Percentiles rank a stretch among this genome's conserved stretches.
Conservation (phyloP, 192 early-diverging fungal species). For the Umbelopsis vinacea region DNA sequence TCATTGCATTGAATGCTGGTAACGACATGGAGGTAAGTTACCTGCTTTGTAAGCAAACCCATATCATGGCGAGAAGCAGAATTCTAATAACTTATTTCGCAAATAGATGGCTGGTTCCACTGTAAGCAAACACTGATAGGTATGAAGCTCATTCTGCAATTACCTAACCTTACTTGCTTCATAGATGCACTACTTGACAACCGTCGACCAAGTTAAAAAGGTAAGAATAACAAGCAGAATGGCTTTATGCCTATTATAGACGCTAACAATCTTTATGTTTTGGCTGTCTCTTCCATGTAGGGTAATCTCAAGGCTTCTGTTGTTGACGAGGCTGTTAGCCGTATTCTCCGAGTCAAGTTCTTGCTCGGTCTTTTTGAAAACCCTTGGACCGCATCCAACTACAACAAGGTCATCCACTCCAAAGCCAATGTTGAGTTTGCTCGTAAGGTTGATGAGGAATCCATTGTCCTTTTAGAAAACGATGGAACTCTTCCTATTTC, state of each 20-base stretch:
- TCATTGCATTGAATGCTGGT: constrained; percentile 15
- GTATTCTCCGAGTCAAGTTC: constrained; percentile 22
- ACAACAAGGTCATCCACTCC: constrained; percentile 19
- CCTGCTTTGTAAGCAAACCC: no score
- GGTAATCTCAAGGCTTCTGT: background rate
- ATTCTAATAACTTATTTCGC: background rate
- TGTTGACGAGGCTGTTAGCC: constrained; percentile 15
- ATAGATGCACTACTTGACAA: constrained; percentile 15
- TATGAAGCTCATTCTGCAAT: background rate
- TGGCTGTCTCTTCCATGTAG: background rate
- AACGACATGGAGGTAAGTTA: constrained; percentile 15
- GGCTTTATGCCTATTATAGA: background rate
- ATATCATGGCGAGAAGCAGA: background rate
- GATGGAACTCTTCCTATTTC: constrained; percentile 25
- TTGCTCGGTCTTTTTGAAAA: constrained; percentile 25
- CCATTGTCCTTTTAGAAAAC: constrained; percentile 24
- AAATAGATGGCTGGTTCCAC: constrained; percentile 1
- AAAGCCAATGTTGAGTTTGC: constrained; percentile 7
- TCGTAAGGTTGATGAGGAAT: constrained; percentile 20
- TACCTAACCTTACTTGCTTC: background rate
- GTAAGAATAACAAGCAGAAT: background rate
- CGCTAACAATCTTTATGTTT: background rate
- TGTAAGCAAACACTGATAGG: background rate
- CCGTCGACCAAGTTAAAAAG: background rate
- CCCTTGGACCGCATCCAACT: constrained; percentile 7